Evolutionary conservation across 208 protist species (phyloP), one percentile per base, ranked within the genome.

Genomic region (Lotmaria passim): DNA sequence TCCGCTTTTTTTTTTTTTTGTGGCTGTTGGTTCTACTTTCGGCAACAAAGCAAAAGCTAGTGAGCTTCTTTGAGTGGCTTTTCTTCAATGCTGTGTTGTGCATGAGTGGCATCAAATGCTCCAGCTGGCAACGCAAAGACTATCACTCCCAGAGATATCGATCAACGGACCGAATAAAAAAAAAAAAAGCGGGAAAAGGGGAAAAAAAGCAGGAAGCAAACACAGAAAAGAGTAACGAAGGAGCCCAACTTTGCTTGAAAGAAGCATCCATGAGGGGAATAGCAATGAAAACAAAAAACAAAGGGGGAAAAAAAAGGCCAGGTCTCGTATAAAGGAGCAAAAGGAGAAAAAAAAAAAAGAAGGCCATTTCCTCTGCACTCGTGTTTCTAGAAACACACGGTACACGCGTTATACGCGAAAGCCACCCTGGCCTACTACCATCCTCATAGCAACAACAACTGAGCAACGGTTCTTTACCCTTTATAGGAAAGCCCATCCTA

Each of bases 281-380:
- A 34, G 8, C 23, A 46, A 48, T 3, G 51, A 30, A 11, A 2
- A 46, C 38, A 34, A 19, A 38, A 19, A 23, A 61, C 3, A 23
- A 23, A 63, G 1, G 28, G 2, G 1, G 15, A 26, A 51, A 10
- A 7, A 51, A 38, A 10, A 23, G 24, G 48, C 24, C n/a, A 60
- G 0, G 39, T 43, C 7, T 31, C 41, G 23, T 7, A 31, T 19
- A 23, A 48, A 53, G 26, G 15, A 50, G 39, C n/a, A n/a, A n/a
- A n/a, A n/a, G 31, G 46, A 26, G 33, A 39, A 52, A 43, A 46
- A 75, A 73, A 61, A 34, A 41, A 43, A 60, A 55, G 44, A 75
- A 79, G 36, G 2, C n/a, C 47, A 66, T 39, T 39, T n/a, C n/a
- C n/a, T n/a, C n/a, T n/a, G n/a, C n/a, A n/a, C 26, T 60, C 53